phyloP scores from a whole-genome alignment of 441 rosid species.

The Hypseocharis bilobata region DNA sequence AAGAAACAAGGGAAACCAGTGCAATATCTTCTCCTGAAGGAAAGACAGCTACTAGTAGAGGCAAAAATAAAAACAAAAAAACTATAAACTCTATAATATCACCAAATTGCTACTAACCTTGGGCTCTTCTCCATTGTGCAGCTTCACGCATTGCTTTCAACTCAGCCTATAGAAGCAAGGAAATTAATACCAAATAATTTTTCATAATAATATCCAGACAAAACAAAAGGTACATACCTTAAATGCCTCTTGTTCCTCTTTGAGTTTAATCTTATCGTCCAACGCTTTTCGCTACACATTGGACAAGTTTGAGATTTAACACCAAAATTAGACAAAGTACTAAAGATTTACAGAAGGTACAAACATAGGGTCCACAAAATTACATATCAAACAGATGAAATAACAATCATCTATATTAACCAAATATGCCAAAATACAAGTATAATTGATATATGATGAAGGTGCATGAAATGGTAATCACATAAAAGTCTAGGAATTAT shows the following conservation, averaged over 20 bases:
- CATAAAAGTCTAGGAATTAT: no score
- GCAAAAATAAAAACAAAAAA: neutral
- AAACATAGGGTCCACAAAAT: constrained; percentile 1
- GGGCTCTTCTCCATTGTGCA: constrained; percentile 86
- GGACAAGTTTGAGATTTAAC: neutral
- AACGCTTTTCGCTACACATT: constrained; percentile 58
- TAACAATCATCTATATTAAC: neutral
- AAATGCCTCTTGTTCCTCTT: constrained; percentile 75
- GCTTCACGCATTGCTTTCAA: constrained; percentile 82
- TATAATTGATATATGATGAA: neutral
- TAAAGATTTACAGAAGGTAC: neutral
- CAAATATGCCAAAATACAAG: neutral
- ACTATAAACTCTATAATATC: neutral
- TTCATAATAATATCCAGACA: constrained; percentile 4
- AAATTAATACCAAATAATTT: constrained; percentile 11
- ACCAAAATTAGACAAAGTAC: neutral
- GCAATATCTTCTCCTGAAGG: neutral
- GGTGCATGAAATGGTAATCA: neutral
- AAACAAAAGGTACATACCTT: constrained; percentile 44
- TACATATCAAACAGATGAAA: neutral
- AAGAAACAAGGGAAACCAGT: neutral
- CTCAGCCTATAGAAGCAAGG: constrained; percentile 43
- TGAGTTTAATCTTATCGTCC: constrained; percentile 79
- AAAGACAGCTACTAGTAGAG: neutral
- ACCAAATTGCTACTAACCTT: constrained; percentile 38